These are phyloP conservation scores for Viola pubescens DNA, from an alignment of 441 rosid species.

Conservation along the genomic window DNA sequence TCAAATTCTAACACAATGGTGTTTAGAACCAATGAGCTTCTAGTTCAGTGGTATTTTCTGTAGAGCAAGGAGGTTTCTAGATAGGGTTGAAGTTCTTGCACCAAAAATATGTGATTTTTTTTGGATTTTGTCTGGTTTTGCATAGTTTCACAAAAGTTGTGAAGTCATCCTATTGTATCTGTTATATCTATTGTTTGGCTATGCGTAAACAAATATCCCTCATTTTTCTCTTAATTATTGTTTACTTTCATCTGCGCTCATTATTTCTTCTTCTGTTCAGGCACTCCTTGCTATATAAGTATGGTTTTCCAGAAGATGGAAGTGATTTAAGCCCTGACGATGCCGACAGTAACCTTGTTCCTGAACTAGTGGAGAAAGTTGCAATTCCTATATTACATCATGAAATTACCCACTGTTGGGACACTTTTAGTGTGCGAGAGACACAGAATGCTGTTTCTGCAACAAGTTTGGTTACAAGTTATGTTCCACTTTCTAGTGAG, in stretches of 20 bases:
- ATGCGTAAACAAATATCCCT: too few species aligned
- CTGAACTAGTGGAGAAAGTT: constrained; percentile 78
- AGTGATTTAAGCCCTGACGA: constrained; percentile 49
- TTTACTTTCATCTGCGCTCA: constrained; percentile 15
- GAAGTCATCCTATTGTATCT: too few species aligned
- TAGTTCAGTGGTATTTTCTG: too few species aligned
- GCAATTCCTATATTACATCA: constrained; percentile 83
- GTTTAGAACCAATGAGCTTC: background rate
- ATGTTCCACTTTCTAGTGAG: constrained; percentile 62
- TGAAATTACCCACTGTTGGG: constrained; percentile 83
- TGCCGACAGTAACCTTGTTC: constrained; percentile 77
- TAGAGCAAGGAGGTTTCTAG: too few species aligned
- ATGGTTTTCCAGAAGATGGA: constrained; percentile 76
- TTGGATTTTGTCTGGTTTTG: too few species aligned
- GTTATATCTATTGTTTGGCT: too few species aligned
- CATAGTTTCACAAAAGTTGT: too few species aligned
- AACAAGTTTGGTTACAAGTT: constrained; percentile 59
- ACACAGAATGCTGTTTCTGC: constrained; percentile 82
- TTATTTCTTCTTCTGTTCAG: constrained; percentile 31
- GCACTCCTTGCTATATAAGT: constrained; percentile 73
- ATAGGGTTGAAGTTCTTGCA: too few species aligned
- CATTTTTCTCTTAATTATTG: too few species aligned
- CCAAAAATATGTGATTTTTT: too few species aligned
- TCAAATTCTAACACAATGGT: background rate
- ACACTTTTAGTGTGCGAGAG: constrained; percentile 67